Percentiles rank a stretch among this genome's conserved stretches.
Conservation (phyloP, 495 filamentous ascomycete species). For the Apodospora peruviana region DNA sequence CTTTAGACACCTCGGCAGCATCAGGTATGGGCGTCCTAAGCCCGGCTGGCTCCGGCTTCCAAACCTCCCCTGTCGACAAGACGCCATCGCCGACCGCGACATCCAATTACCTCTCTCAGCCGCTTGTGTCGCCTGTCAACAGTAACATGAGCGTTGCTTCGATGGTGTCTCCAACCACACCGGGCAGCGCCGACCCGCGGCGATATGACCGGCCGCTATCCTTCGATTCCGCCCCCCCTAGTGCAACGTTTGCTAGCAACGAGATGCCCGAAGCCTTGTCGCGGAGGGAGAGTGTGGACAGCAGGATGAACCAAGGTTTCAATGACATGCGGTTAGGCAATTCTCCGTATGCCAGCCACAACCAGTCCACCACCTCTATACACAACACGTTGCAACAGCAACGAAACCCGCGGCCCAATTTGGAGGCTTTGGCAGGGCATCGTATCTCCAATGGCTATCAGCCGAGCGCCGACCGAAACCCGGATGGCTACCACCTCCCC, state of each 20-base stretch:
- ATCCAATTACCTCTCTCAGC: constrained; percentile 33
- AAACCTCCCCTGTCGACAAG: constrained; percentile 42
- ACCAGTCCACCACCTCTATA: constrained; percentile 72
- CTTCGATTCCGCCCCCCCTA: constrained; percentile 33
- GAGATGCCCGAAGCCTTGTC: constrained; percentile 39
- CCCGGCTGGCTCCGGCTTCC: constrained; percentile 31
- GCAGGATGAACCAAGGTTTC: constrained; percentile 66
- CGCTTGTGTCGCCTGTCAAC: constrained; percentile 41
- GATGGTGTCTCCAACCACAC: constrained; percentile 50
- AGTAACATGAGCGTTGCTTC: constrained; percentile 52
- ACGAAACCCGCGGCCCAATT: constrained; percentile 40
- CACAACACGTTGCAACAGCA: constrained; percentile 47
- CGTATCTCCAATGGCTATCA: constrained; percentile 62
- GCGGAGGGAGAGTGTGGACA: constrained; percentile 73
- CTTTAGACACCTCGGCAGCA: constrained; percentile 44
- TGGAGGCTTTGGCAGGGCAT: constrained; percentile 40
- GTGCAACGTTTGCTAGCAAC: constrained; percentile 18
- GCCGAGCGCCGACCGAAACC: constrained; percentile 49
- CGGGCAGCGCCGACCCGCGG: constrained; percentile 27
- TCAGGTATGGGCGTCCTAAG: constrained; percentile 39
- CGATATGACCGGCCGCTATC: constrained; percentile 43
- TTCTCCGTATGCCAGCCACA: constrained; percentile 68
- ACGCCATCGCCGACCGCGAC: constrained; percentile 47
- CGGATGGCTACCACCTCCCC: constrained; percentile 40
- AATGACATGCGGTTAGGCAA: constrained; percentile 60